Percentiles rank a stretch among this genome's conserved stretches.
Conservation (phyloP, 805 yeast genomes). For the Wickerhamiella bombiphila region DNA sequence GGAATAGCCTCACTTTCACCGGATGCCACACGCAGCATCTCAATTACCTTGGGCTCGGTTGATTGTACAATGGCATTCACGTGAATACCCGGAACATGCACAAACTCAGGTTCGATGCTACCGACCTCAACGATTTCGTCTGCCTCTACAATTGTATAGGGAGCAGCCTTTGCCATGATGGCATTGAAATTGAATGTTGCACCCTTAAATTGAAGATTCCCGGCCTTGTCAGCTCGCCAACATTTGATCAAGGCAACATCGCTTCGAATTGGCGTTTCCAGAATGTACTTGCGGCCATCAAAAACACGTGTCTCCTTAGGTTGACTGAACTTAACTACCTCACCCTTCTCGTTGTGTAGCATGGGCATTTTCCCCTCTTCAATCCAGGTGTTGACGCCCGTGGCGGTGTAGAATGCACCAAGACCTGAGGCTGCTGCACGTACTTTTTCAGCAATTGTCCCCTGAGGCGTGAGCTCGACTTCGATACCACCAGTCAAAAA, state of each 20-base stretch:
- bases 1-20: constrained; percentile 1
- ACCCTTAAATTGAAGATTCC: constrained; percentile 35
- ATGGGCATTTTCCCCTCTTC: constrained; percentile 35
- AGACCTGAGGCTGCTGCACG: constrained; percentile 37
- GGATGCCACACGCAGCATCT: constrained; percentile 15
- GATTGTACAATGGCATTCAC: constrained; percentile 30
- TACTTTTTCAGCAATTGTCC: constrained; percentile 35
- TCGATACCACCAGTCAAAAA: constrained; percentile 32
- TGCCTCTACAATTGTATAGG: constrained; percentile 35
- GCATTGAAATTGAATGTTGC: constrained; percentile 34
- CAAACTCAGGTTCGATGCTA: constrained; percentile 30
- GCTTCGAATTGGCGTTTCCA: constrained; percentile 32
- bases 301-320: constrained; percentile 33
- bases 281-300: constrained; percentile 29
- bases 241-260: constrained; percentile 38
- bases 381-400: constrained; percentile 40
- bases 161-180: constrained; percentile 33
- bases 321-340: constrained; percentile 25
- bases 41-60: constrained; percentile 31
- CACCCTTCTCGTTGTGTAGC: constrained; percentile 26
- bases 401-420: constrained; percentile 36
- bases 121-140: constrained; percentile 36
- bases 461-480: constrained; percentile 37
- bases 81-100: constrained; percentile 35
- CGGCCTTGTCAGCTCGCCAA: constrained; percentile 33